Base-by-base conservation (phyloP, 495 filamentous ascomycete species). In the Neurospora discreta region DNA sequence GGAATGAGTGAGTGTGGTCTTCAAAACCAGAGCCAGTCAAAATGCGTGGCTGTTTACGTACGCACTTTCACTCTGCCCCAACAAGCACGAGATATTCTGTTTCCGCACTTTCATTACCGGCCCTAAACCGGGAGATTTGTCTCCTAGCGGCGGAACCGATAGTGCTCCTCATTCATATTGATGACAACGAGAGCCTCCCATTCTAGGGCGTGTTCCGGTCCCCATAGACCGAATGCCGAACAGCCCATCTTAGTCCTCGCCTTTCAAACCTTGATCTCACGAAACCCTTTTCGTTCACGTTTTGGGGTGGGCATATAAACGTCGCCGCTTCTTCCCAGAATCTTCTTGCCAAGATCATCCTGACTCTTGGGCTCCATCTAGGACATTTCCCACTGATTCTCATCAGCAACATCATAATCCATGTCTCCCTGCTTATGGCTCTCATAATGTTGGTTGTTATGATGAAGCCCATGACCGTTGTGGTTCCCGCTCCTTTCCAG, bases 341-440 rank as follows among this genome's bases (percentile, higher is more conserved):
- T 52, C 8, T 44, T 46, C 11, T 26, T 23, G 2, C 5, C 20
- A 23, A 13, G 2, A 7, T 33, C 52, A 2, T 16, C 13, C 13
- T 7, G 1, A 23, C 11, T 60, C 26, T 1, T 26, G 5, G 16
- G 15, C 11, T 30, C 6, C 26, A 13, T 20, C 38, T 71, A 74
- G 16, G 58, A 16, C 30, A 74, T 52, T 33, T 77, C 78, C 81
- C 82, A 82, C 71, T 82, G 80, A 71, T 84, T 78, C 58, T 82
- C 80, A 75, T 82, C 81, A 16, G 80, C 83, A 16, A 83, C 81
- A 73, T 84, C 83, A 71, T 84, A 83, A 67, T 84, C 82, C 73
- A 84, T 77, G 70, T 82, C 74, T 39, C 77, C 71, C 42, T 74
- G 67, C 15, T 78, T 75, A n/a, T 74, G 71, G 36, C 40, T 6